Base-by-base conservation (phyloP, 2,329 filamentous ascomycete genomes). In the Xylaria sp. region DNA sequence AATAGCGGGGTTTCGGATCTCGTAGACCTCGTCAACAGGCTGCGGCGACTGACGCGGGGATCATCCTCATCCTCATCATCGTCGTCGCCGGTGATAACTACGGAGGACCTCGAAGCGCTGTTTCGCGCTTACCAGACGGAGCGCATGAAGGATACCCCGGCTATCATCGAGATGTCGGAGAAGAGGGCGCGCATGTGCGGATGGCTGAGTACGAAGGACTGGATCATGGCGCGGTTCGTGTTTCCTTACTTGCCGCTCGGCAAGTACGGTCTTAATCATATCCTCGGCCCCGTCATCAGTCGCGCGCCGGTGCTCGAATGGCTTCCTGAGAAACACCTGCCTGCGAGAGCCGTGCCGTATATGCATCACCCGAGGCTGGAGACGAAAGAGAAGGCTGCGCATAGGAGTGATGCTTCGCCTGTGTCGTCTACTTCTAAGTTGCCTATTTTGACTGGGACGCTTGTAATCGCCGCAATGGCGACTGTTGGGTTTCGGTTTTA, bases 1-100 rank as follows among this genome's bases (percentile, higher is more conserved):
- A 81, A 81, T 64, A 74, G 74, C 58, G 79, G 76, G 12, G 69
- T 80, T 1, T 65, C 73, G 50, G 77, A 78, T 46, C 71, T 75
- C 15, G 75, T 76, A 18, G 72, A 72, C 2, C 72, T 79, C 1
- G 72, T 67, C 13, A 79, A 79, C 65, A 67, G 73, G 41, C 73
- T 80, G 8, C 69, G 73, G 52, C 55, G 57, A 8, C 64, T 76
- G 20, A 52, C 52, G 44, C 34, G 13, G 10, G 44, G 18, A 13
- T 41, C 39, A 12, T 41, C 39, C 4, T 41, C 12, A 12, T 41
- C 46, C 7, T 10, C n/a, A 7, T 10, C 46, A 7, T 18, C 58
- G 41, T 25, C 23, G 23, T 18, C 58, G 39, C 8, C 64, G 64
- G 23, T 67, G 12, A 58, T 61, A 9, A 68, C 20, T 56, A 72